These are phyloP conservation scores for Tetrapyrgos nigripes DNA, from an alignment of 1,284 basidiomycete species.

Conservation along the genomic window DNA sequence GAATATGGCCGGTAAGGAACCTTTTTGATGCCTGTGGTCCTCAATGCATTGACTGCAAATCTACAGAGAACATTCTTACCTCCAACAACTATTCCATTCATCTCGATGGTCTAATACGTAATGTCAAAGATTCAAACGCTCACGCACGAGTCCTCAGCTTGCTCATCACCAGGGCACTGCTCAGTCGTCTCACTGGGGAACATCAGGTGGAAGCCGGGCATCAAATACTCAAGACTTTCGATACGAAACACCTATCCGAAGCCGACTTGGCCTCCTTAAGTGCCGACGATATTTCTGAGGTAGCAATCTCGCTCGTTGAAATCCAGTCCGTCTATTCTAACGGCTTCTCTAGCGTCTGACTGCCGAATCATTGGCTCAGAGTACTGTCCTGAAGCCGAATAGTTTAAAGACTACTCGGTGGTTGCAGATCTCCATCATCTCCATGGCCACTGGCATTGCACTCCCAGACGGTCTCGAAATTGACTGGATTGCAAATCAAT, in stretches of 20 bases:
- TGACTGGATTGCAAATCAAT: conserved; percentile 53
- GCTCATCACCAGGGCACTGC: conserved; percentile 55
- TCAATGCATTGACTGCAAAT: conserved; percentile 7
- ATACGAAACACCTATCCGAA: conserved; percentile 46
- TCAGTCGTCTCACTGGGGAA: conserved; percentile 60
- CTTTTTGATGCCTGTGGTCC: conserved; percentile 1
- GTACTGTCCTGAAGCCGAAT: conserved; percentile 62
- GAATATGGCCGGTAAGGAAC: conserved; percentile 66
- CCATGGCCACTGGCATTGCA: conserved; percentile 52
- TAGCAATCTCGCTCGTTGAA: conserved; percentile 49
- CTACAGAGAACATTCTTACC: conserved; percentile 63
- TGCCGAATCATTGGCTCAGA: conserved; percentile 49
- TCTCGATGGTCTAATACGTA: conserved; percentile 48
- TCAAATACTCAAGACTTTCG: conserved; percentile 53
- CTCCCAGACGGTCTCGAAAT: conserved; percentile 48
- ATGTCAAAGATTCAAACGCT: conserved; percentile 53
- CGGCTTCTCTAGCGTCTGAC: conserved; percentile 42
- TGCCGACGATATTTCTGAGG: conserved; percentile 41
- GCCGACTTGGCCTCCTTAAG: conserved; percentile 36
- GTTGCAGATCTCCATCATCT: conserved; percentile 62
- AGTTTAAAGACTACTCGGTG: conserved; percentile 55
- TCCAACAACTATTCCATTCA: conserved; percentile 46
- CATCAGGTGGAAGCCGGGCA: conserved; percentile 62
- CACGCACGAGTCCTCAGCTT: conserved; percentile 64
- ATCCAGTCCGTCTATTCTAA: background rate